A percentile compares a stretch with the other conserved stretches of the same genome.
These are phyloP conservation scores for Porosira glacialis DNA, from an alignment of 352 stramenopile species.

Conservation along the genomic window DNA sequence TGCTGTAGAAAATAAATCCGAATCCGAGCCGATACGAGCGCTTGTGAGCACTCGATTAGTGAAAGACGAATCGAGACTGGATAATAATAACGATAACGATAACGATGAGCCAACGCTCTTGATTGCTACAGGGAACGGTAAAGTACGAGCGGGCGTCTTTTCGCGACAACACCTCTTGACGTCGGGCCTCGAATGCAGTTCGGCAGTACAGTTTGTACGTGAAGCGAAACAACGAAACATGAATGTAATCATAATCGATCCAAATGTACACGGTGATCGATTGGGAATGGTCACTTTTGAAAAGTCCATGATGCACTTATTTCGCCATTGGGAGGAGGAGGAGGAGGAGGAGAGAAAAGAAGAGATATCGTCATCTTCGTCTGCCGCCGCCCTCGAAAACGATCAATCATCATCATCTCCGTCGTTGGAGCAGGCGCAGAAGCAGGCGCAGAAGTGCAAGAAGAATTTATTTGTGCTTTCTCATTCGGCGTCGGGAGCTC, in stretches of 20 bases:
- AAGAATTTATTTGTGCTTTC: constrained; percentile 57
- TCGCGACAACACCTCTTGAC: constrained; percentile 44
- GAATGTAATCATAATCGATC: constrained; percentile 49
- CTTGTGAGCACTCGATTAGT: too few relatives aligned
- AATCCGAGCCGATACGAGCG: too few relatives aligned
- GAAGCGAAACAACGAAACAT: constrained; percentile 38
- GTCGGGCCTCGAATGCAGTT: constrained; percentile 40
- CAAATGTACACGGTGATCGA: constrained; percentile 42
- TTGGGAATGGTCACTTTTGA: constrained; percentile 41
- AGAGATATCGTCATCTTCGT: constrained; percentile 2
- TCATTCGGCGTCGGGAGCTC: constrained; percentile 63
- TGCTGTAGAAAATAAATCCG: too few relatives aligned
- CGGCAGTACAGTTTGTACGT: constrained; percentile 30
- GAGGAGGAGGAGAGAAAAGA: neutral
- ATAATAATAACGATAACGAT: too few relatives aligned
- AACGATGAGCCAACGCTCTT: too few relatives aligned
- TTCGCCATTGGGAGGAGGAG: too few relatives aligned
- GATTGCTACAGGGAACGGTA: constrained; percentile 46
- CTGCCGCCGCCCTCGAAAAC: too few relatives aligned
- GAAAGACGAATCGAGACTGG: too few relatives aligned
- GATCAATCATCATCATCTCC: neutral
- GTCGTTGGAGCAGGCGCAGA: neutral
- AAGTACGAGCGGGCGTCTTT: constrained; percentile 48
- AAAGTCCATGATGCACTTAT: constrained; percentile 33
- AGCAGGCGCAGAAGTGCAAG: constrained; percentile 10